Evolutionary conservation across 2,329 filamentous ascomycete genomes (phyloP), one percentile per base, ranked within the genome.

Genomic region (Lasiodiplodia sp.): DNA sequence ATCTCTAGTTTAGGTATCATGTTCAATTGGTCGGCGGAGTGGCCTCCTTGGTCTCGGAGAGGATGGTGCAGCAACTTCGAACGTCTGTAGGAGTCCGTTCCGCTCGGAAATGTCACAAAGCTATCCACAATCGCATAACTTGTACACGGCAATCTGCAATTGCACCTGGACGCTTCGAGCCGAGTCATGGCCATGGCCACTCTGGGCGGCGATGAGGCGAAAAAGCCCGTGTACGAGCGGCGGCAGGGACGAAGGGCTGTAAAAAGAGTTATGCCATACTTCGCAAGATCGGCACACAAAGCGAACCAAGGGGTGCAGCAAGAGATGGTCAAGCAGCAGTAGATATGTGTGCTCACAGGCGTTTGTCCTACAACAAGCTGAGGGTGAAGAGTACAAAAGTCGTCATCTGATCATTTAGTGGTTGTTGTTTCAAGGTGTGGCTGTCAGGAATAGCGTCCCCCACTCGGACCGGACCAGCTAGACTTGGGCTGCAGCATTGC

Each of bases 61-160:
- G 44, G 18, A 6, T n/a, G n/a, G 6, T 64, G 47, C 47, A 64
- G n/a, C 44, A 64, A 64, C 44, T 16, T 64, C 44, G n/a, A 52
- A 64, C 60, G 60, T 64, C 60, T 64, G 31, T 23, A 64, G 60
- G 44, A 64, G 31, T 52, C 60, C 44, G 28, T 64, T 64, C 60
- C 60, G 60, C 16, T 34, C 31, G n/a, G 28, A 11, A 40, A 23
- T 51, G 34, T 8, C 23, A 14, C 31, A 49, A n/a, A 14, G 53
- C 16, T 14, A 16, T 53, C 23, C 14, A 40, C 12, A 40, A n/a
- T 47, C 44, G 38, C 7, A 34, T 34, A 34, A 34, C 8, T 10
- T 34, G 31, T 10, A 37, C 53, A 21, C 18, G 2, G 51, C 53
- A 31, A 34, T 25, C 11, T 23, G 25, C 18, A 53, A 53, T 14